Conservation (phyloP, 306 rosid species). For the Ammopiptanthus mongolicus region DNA sequence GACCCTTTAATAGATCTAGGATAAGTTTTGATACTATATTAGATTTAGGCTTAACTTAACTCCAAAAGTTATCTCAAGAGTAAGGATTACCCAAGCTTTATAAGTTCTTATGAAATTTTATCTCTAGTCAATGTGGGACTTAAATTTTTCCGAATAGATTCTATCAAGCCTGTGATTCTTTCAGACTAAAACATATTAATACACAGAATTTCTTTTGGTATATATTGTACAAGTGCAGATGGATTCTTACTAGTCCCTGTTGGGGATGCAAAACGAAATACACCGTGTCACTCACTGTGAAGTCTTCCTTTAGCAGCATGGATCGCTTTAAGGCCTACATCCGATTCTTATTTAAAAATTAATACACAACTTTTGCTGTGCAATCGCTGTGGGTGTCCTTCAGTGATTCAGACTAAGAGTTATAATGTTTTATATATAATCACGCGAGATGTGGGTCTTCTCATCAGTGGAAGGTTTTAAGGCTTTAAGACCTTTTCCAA, state of each 20-base stretch:
- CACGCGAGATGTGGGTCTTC: constrained; percentile 30
- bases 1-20: too few species aligned
- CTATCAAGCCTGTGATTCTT: neutral
- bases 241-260: neutral
- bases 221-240: neutral
- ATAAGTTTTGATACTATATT: too few species aligned
- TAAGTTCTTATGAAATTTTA: too few species aligned
- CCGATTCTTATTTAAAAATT: neutral
- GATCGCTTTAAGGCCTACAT: neutral
- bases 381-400: neutral
- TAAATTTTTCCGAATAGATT: too few species aligned
- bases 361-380: neutral
- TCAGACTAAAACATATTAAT: neutral
- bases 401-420: neutral
- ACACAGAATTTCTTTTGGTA: neutral
- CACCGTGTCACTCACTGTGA: neutral
- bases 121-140: too few species aligned
- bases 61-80: too few species aligned
- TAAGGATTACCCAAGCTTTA: too few species aligned
- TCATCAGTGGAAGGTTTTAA: neutral
- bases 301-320: neutral
- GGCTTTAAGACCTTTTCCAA: constrained; percentile 9
- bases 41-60: too few species aligned
- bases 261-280: neutral
- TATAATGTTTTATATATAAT: constrained; percentile 9